These are phyloP conservation scores for Colletotrichum tofieldiae DNA, from an alignment of 2,329 filamentous ascomycete genomes.

Conservation along the genomic window DNA sequence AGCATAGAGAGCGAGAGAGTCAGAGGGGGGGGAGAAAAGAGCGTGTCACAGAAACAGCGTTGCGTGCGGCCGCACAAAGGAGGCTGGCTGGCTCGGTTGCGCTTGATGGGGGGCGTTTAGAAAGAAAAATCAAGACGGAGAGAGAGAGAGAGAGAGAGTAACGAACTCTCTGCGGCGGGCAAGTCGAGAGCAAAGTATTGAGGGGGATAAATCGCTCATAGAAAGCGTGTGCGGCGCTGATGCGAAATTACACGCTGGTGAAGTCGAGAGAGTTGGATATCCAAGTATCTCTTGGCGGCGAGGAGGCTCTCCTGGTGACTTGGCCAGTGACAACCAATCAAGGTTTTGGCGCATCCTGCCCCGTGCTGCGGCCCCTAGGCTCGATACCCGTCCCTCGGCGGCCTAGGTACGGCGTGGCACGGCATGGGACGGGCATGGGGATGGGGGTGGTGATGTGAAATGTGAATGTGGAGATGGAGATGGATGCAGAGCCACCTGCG, in stretches of 20 bases:
- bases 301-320: constrained; percentile 41
- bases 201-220: constrained; percentile 43
- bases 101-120: constrained; percentile 5
- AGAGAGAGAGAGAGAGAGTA: constrained; percentile 2
- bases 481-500: background rate
- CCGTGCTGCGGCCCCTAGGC: constrained; percentile 20
- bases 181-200: background rate
- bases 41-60: constrained; percentile 37
- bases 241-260: constrained; percentile 36
- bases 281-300: constrained; percentile 43
- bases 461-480: constrained; percentile 1
- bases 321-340: constrained; percentile 42
- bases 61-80: constrained; percentile 38
- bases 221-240: constrained; percentile 15
- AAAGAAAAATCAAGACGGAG: background rate
- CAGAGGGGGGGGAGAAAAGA: background rate
- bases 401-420: constrained; percentile 15
- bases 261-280: constrained; percentile 42
- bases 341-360: constrained; percentile 43
- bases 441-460: constrained; percentile 6
- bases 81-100: constrained; percentile 23
- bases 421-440: background rate
- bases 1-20: background rate
- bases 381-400: constrained; percentile 20
- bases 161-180: background rate